phyloP scores from a whole-genome alignment of 208 protist genomes.

The Trypanosoma congolense region DNA sequence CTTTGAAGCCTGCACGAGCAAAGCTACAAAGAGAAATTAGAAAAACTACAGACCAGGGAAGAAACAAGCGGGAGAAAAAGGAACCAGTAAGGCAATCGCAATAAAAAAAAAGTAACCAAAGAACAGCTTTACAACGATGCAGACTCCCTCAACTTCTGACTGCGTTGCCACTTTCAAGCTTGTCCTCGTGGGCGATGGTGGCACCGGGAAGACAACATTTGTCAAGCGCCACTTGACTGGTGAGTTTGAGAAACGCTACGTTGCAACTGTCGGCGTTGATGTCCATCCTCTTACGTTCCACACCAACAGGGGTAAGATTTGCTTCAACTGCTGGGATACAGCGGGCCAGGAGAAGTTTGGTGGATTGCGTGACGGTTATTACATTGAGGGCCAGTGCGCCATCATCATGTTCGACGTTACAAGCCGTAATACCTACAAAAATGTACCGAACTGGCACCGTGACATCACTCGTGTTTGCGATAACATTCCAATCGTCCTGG shows the following conservation, averaged over 20 bases:
- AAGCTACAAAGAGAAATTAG: conserved; percentile 6
- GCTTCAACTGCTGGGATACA: conserved; percentile 99
- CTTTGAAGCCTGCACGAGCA: neutral
- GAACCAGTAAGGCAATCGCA: neutral
- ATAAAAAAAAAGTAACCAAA: conserved; percentile 8
- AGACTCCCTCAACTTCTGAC: conserved; percentile 23
- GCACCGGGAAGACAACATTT: conserved; percentile 99
- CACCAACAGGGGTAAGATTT: conserved; percentile 98
- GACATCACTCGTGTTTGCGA: conserved; percentile 99
- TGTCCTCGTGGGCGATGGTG: conserved; percentile 99
- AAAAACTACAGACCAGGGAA: too few species aligned
- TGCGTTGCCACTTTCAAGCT: conserved; percentile 96
- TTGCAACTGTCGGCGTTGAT: conserved; percentile 93
- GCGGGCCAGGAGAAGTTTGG: conserved; percentile 99
- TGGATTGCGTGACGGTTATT: conserved; percentile 99
- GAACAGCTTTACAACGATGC: conserved; percentile 17
- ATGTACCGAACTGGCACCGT: conserved; percentile 99
- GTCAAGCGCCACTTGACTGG: conserved; percentile 99
- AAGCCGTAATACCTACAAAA: conserved; percentile 99
- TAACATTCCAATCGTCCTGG: conserved; percentile 99
- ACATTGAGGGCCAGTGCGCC: conserved; percentile 98
- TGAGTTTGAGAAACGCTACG: conserved; percentile 99
- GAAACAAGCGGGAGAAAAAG: neutral
- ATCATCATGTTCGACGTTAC: conserved; percentile 99
- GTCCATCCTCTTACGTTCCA: conserved; percentile 98